Base-by-base conservation (phyloP, 1,284 basidiomycete species). In the Cryptococcus floricola region DNA sequence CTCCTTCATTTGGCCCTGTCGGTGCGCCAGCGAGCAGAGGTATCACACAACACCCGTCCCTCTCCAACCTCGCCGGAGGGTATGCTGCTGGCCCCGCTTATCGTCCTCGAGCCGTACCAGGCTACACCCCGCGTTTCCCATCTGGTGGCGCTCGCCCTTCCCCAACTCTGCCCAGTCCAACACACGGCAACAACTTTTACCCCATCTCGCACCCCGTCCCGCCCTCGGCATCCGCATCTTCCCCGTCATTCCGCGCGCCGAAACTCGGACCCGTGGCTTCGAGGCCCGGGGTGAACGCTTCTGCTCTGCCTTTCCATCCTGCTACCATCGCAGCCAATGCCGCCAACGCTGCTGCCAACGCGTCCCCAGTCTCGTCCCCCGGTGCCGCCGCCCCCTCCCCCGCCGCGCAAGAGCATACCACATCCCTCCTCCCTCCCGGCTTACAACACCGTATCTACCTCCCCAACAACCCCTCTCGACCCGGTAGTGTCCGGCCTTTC, bases 381-480 rank as follows among this genome's bases (percentile, higher is more conserved):
- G 53, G 27, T 31, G 16, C 18, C 46, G 46, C 8, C 12, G 45
- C n/a, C 31, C 23, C 2, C 28, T 57, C 18, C 45, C 48, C 23
- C 49, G 37, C 23, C 10, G 31, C 25, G 42, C 23, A 46, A 2
- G 69, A 73, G 34, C 71, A 74, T 50, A 77, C 73, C 1, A 70
- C 75, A 0, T 61, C 56, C n/a, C 44, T 77, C 28, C 71, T 75
- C 58, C 75, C 74, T 2, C 74, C 75, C 6, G 71, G 73, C 52
- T 61, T 76, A 13, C 76, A 77, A 63, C 76, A 77, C 59, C 63
- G 76, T 4, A 77, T 76, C 27, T 77, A 75, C 39, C 67, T 76
- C 5, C 75, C 73, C 9, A 67, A 65, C 16, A 65, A 68, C n/a
- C 67, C 71, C 37, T 71, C 73, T 8, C 63, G 71, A 39, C 70